Conservation (phyloP, 371 early-diverging fungal species). For the Syncephalastrum monosporum region DNA sequence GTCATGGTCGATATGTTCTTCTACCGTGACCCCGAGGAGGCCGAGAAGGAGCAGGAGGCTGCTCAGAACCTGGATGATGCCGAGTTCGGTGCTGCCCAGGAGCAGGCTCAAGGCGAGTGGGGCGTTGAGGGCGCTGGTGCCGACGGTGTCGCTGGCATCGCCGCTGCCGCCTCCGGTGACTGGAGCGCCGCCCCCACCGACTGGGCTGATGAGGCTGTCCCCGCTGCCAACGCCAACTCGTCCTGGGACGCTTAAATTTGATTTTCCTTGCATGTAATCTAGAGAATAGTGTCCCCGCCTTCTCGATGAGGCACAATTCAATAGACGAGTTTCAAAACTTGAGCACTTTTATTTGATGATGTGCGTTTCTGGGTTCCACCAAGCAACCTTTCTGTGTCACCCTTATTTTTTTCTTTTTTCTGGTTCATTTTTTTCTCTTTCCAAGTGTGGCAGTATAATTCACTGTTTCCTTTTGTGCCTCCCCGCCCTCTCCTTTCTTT, state of each 20-base stretch:
- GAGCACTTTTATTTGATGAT: too few species aligned
- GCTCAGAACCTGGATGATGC: slow-evolving; percentile 8
- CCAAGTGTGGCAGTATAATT: neutral
- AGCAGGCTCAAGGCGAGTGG: slow-evolving; percentile 27
- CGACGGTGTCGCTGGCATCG: slow-evolving; percentile 20
- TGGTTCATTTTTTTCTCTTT: neutral
- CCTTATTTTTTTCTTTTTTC: too few species aligned
- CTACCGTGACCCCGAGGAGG: slow-evolving; percentile 92
- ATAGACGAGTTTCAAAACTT: too few species aligned
- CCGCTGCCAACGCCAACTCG: slow-evolving; percentile 25
- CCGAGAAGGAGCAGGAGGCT: slow-evolving; percentile 66
- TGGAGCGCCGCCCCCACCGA: slow-evolving; percentile 25
- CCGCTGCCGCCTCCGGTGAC: slow-evolving; percentile 24
- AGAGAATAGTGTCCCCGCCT: too few species aligned
- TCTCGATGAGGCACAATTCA: too few species aligned
- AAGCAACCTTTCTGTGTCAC: too few species aligned
- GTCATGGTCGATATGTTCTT: slow-evolving; percentile 99
- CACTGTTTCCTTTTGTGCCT: slow-evolving; percentile 2
- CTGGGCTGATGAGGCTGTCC: slow-evolving; percentile 30
- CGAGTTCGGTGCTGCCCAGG: slow-evolving; percentile 15
- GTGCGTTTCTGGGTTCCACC: too few species aligned
- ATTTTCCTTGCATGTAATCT: too few species aligned
- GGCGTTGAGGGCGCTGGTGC: slow-evolving; percentile 26
- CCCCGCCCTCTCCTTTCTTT: slow-evolving; percentile 12
- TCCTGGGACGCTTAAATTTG: slow-evolving; percentile 30